Base-by-base conservation (phyloP, 2,329 filamentous ascomycete genomes). In the Mycosphaerella arachidis region DNA sequence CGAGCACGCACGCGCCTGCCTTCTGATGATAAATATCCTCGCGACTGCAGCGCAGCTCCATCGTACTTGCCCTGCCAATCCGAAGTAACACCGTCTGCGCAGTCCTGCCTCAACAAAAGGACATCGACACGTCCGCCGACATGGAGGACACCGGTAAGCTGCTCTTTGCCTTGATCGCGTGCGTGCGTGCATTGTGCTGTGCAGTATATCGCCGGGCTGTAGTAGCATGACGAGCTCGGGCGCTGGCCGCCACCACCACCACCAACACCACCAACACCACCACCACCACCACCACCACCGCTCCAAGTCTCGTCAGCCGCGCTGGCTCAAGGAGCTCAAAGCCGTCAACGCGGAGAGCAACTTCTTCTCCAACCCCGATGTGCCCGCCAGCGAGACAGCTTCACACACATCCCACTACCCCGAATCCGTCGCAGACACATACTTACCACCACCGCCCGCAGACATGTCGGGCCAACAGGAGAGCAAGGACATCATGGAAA, bases 401-500 rank as follows among this genome's bases (percentile, higher is more conserved):
- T 63, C 62, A 24, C 9, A 33, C 30, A 24, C 24, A 24, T 24
- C 24, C 8, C 50, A 52, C 40, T n/a, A 4, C 30, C 50, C 50
- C 6, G 27, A 31, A 18, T n/a, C 27, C 4, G n/a, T 35, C n/a
- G 50, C n/a, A 31, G 27, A 52, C 9, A 30, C 27, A 31, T 52
- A 52, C 50, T 52, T 52, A 52, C 50, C 50, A 31, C 46, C 46
- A 12, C 46, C 46, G 20, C 30, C 50, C 29, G 48, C 51, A 64
- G 60, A 64, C 43, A 68, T 62, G 61, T 53, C 57, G 30, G 55
- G 48, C 53, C 52, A 58, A 54, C 65, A 67, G 13, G 40, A 48
- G 5, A 52, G 51, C 53, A 58, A 65, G 56, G 69, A 70, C 61
- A 77, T 78, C 40, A 77, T 81, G 72, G 86, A 90, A 72, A 89